phyloP scores from a whole-genome alignment of 768 basidiomycete genomes.

The Rhodotorula paludigena region DNA sequence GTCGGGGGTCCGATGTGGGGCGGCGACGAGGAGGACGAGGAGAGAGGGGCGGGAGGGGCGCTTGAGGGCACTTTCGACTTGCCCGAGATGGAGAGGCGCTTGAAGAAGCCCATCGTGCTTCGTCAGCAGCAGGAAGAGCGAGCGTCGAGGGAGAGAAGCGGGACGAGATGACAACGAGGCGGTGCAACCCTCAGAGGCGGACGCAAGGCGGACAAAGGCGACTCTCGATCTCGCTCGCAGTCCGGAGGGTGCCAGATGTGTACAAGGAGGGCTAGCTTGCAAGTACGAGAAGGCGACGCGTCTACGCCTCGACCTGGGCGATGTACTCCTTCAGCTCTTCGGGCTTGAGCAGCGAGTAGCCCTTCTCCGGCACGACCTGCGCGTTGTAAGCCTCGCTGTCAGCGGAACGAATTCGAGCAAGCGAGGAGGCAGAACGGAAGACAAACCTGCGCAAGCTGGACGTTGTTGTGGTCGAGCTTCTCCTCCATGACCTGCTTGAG shows the following conservation, averaged over 20 bases:
- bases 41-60: not conserved
- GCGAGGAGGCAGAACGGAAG: not conserved
- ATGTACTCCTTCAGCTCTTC: constrained; percentile 73
- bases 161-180: not conserved
- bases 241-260: too few species aligned
- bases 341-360: constrained; percentile 87
- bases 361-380: constrained; percentile 72
- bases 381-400: not conserved
- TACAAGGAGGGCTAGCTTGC: too few species aligned
- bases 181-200: not conserved
- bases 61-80: not conserved
- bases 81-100: not conserved
- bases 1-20: too few species aligned
- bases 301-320: constrained; percentile 55
- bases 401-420: too few species aligned
- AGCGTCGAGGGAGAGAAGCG: not conserved
- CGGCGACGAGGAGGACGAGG: too few species aligned
- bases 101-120: not conserved
- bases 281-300: too few species aligned
- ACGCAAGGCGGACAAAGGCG: not conserved
- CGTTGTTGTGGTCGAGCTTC: constrained; percentile 97
- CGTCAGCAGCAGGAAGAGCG: not conserved
- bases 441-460: constrained; percentile 83
- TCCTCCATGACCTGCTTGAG: constrained; percentile 99
- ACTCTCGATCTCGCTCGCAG: too few species aligned